phyloP scores from a whole-genome alignment of 768 basidiomycete species.

The Neoboletus brunneissimus region DNA sequence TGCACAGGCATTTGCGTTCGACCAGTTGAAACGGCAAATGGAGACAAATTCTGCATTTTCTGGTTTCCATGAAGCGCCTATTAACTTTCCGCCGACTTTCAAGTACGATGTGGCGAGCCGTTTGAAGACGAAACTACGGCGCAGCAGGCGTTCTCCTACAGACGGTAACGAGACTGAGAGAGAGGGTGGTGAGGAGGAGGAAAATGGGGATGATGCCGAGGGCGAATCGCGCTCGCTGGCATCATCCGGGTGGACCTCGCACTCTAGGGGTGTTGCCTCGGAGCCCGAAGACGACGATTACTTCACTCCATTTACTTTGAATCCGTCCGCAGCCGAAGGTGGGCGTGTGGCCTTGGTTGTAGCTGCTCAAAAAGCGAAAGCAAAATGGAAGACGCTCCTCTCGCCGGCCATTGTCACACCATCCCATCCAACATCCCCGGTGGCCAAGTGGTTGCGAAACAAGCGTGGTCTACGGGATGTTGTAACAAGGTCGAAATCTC shows the following conservation, averaged over 20 bases:
- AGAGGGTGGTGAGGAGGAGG: slow-evolving; percentile 35
- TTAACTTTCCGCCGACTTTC: slow-evolving; percentile 90
- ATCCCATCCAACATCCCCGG: slow-evolving; percentile 24
- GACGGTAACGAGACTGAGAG: slow-evolving; percentile 42
- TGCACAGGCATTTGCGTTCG: slow-evolving; percentile 81
- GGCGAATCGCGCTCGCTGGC: slow-evolving; percentile 51
- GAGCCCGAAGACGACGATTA: slow-evolving; percentile 45
- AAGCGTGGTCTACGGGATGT: slow-evolving; percentile 19
- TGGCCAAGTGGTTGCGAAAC: slow-evolving; percentile 32
- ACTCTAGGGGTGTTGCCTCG: slow-evolving; percentile 34
- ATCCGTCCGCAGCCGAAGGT: slow-evolving; percentile 29
- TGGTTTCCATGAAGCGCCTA: slow-evolving; percentile 78
- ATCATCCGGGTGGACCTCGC: slow-evolving; percentile 49
- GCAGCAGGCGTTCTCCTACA: slow-evolving; percentile 35
- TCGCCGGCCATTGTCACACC: slow-evolving; percentile 34
- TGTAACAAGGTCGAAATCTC: slow-evolving; percentile 17
- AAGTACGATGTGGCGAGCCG: slow-evolving; percentile 81
- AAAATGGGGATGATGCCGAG: slow-evolving; percentile 41
- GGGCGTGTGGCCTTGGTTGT: slow-evolving; percentile 38
- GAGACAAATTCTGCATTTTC: slow-evolving; percentile 59
- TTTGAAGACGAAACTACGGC: slow-evolving; percentile 39
- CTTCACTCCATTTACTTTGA: slow-evolving; percentile 28
- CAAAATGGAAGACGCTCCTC: slow-evolving; percentile 51
- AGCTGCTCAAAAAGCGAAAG: slow-evolving; percentile 54
- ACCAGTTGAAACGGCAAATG: slow-evolving; percentile 84